A percentile compares a stretch with the other conserved stretches of the same genome.
Evolutionary conservation across 208 protist species (phyloP).

Genomic region (Trypanosoma brucei): DNA sequence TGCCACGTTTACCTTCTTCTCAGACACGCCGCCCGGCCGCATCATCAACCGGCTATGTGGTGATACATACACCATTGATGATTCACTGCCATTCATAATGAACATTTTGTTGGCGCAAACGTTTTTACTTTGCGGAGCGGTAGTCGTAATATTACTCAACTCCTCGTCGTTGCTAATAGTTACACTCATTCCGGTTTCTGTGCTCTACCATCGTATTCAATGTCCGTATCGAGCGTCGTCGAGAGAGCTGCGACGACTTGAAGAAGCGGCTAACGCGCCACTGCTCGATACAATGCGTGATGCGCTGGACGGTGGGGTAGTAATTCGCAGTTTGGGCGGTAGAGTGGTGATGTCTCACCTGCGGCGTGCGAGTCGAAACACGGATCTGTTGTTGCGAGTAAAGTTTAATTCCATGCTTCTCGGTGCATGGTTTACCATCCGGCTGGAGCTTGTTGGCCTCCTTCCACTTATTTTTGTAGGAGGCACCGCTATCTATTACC

Average conservation of each 20-base stretch:
- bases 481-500: slow-evolving; percentile 18
- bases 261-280: slow-evolving; percentile 53
- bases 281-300: slow-evolving; percentile 55
- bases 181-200: slow-evolving; percentile 30
- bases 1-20: slow-evolving; percentile 52
- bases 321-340: slow-evolving; percentile 43
- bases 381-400: slow-evolving; percentile 8
- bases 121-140: slow-evolving; percentile 28
- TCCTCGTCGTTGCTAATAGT: slow-evolving; percentile 29
- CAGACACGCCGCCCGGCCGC: slow-evolving; percentile 44
- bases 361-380: slow-evolving; percentile 6
- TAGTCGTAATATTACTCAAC: slow-evolving; percentile 28
- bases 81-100: slow-evolving; percentile 61
- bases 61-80: slow-evolving; percentile 76
- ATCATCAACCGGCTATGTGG: slow-evolving; percentile 80
- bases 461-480: slow-evolving; percentile 28
- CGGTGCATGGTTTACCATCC: slow-evolving; percentile 33
- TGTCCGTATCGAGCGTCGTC: slow-evolving; percentile 30
- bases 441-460: slow-evolving; percentile 41
- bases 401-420: slow-evolving; percentile 20
- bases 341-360: slow-evolving; percentile 1
- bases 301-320: slow-evolving; percentile 44
- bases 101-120: slow-evolving; percentile 43
- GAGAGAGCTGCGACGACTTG: slow-evolving; percentile 73
- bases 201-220: slow-evolving; percentile 45